phyloP scores from a whole-genome alignment of 2,329 filamentous ascomycete species.

The Pestalotiopsis sp. region DNA sequence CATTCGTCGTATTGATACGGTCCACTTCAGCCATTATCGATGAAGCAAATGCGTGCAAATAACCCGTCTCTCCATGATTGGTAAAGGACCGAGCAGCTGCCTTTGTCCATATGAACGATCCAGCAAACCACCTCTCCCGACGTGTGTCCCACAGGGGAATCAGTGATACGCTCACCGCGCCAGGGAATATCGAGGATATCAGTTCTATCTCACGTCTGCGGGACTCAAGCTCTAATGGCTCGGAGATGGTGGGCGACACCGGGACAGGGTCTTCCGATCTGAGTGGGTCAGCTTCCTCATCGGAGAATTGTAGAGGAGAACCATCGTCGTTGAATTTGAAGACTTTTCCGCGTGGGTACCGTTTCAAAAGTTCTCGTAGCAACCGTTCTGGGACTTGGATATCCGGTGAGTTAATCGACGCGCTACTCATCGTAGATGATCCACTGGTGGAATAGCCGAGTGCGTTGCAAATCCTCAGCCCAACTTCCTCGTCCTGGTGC shows the following conservation, averaged over 20 bases:
- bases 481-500: not conserved
- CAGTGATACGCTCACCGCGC: conserved; percentile 47
- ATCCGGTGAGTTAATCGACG: conserved; percentile 9
- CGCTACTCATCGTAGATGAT: conserved; percentile 35
- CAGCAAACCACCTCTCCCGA: conserved; percentile 51
- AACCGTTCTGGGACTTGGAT: conserved; percentile 39
- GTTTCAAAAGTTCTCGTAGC: conserved; percentile 41
- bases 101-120: conserved; percentile 51
- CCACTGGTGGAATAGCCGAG: conserved; percentile 41
- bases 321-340: conserved; percentile 48
- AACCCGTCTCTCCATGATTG: conserved; percentile 49
- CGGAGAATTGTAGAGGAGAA: conserved; percentile 29
- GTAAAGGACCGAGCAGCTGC: conserved; percentile 44
- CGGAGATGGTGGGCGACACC: not conserved
- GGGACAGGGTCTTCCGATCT: conserved; percentile 1
- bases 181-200: conserved; percentile 40
- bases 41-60: conserved; percentile 52
- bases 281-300: conserved; percentile 19
- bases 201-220: conserved; percentile 27
- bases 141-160: conserved; percentile 51
- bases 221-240: not conserved
- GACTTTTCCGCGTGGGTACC: conserved; percentile 47
- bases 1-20: conserved; percentile 37
- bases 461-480: conserved; percentile 28
- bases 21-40: conserved; percentile 60